A percentile compares a stretch with the other conserved stretches of the same genome.
These are phyloP conservation scores for Aspergillus pseudotamarii DNA, from an alignment of 2,329 filamentous ascomycete genomes.

Conservation along the genomic window DNA sequence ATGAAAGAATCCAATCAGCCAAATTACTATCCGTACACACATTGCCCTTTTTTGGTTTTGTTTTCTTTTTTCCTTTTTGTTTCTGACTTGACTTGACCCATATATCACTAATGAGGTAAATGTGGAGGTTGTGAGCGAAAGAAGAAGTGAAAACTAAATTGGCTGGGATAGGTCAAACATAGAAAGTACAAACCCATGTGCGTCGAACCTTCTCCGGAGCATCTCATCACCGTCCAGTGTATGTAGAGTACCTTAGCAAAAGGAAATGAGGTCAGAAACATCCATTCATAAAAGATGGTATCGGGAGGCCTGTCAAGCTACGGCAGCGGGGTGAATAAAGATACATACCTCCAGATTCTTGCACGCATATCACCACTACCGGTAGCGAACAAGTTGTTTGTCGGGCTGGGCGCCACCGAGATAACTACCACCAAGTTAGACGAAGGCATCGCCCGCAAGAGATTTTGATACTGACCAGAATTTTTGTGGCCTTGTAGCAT, in stretches of 20 bases:
- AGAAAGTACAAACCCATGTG: conserved; percentile 24
- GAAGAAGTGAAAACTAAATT: conserved; percentile 3
- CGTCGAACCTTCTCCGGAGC: conserved; percentile 35
- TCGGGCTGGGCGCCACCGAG: conserved; percentile 91
- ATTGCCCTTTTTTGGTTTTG: neutral
- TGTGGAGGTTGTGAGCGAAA: neutral
- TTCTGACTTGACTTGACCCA: conserved; percentile 1
- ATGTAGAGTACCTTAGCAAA: conserved; percentile 38
- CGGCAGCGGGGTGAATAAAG: neutral
- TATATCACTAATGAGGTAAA: conserved; percentile 1
- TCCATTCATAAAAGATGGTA: neutral
- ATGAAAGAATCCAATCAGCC: neutral
- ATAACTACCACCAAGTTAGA: conserved; percentile 65
- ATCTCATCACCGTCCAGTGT: conserved; percentile 41
- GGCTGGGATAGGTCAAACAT: conserved; percentile 14
- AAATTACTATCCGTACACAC: neutral
- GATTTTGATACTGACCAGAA: conserved; percentile 59
- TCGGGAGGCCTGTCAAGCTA: neutral
- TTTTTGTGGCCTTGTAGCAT: conserved; percentile 99
- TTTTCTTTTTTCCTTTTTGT: neutral
- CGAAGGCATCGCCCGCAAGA: conserved; percentile 5
- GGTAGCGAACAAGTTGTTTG: conserved; percentile 86
- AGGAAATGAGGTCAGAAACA: conserved; percentile 14
- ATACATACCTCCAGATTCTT: conserved; percentile 82
- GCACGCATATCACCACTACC: conserved; percentile 97